A percentile compares a stretch with the other conserved stretches of the same genome.
Evolutionary conservation across 2,329 filamentous ascomycete genomes (phyloP).

Genomic region (Beauveria rudraprayagi): DNA sequence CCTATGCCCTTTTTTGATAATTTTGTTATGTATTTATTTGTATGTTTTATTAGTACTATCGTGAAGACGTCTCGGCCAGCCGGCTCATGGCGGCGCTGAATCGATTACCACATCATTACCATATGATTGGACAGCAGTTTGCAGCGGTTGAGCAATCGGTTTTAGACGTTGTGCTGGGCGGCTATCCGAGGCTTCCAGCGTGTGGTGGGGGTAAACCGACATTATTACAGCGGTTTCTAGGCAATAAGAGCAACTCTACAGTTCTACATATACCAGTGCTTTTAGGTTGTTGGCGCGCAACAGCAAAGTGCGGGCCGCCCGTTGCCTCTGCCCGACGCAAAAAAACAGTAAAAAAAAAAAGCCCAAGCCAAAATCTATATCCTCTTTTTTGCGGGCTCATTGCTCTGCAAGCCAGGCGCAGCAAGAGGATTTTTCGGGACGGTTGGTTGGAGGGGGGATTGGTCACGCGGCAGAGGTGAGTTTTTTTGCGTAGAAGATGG

Average conservation of each 20-base stretch:
- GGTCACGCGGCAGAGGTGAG: constrained; percentile 1
- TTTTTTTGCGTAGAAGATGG: background rate
- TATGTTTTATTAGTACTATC: too few species aligned
- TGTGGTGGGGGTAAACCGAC: background rate
- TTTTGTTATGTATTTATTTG: background rate
- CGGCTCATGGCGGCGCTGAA: background rate
- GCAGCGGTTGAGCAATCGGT: background rate
- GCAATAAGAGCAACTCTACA: background rate
- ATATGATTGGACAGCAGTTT: background rate
- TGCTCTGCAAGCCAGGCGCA: background rate
- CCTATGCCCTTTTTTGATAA: background rate
- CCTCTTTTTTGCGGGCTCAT: constrained; percentile 5
- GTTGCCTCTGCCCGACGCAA: too few species aligned
- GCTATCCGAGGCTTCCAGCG: constrained; percentile 7
- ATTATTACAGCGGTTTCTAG: background rate
- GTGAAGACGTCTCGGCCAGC: background rate
- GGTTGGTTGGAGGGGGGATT: background rate
- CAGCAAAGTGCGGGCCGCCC: too few species aligned
- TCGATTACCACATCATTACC: constrained; percentile 12
- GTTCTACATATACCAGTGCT: too few species aligned
- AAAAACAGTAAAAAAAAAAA: background rate
- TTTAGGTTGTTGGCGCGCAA: too few species aligned
- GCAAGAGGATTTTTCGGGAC: constrained; percentile 30
- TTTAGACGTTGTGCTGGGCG: background rate
- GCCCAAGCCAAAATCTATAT: background rate